Evolutionary conservation across 192 early-diverging fungal genomes (phyloP), one percentile per base, ranked within the genome.

Genomic region (Gonapodya prolifera): DNA sequence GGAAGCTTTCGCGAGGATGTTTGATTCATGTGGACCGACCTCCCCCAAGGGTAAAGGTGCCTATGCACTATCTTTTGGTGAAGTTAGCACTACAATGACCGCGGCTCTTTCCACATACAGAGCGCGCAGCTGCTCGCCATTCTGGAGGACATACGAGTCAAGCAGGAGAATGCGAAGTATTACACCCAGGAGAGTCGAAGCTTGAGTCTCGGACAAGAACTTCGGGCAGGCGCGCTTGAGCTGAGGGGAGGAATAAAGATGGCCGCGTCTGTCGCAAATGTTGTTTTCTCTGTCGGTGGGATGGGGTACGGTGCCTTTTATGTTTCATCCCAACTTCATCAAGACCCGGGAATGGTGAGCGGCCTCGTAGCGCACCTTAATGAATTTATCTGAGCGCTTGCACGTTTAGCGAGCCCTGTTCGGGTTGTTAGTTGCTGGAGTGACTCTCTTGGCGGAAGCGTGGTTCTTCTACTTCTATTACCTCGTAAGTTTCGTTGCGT

Each of bases 381-480:
- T 13, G 71, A 18, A 29, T 29, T 73, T 8, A 73, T 73, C 71
- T 18, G 71, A 8, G 2, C 71, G 31, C 31, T 18, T 8, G 8
- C 29, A 30, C 31, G 28, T 16, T 30, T 32, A 73, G 71, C 16
- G 71, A 32, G 31, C 32, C 31, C 71, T 73, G 31, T 18, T 73
- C 31, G 71, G 18, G 8, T 30, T 73, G 8, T 18, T 18, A 30
- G 18, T 18, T 32, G 71, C 71, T 30, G 18, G 18, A 18, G 29
- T 73, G 8, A 32, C 32, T 32, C 71, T 73, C 28, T 2, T 73
- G 2, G 71, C 71, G 2, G 71, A 73, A 32, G 71, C 71, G 71
- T 73, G 32, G 28, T 73, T 73, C 32, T 73, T 73, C 31, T 73
- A 73, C 31, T 73, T 73, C 71, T 73, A 73, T 32, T 30, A 73